Conservation (phyloP, 106 monocot genomes). For the Platanthera zijinensis region DNA sequence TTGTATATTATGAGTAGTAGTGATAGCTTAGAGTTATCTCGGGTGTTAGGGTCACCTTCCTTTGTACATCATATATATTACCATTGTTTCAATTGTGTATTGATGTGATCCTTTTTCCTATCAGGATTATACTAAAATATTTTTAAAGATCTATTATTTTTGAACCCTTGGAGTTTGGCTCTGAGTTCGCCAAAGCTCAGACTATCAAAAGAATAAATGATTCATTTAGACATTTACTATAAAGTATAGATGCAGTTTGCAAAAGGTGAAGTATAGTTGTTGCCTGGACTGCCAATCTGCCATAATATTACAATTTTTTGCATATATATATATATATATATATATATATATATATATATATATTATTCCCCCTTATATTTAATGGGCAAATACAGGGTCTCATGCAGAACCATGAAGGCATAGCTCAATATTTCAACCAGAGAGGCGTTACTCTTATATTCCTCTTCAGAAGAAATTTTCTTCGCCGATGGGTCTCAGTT, state of each 20-base stretch:
- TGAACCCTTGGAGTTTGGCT: too few relatives aligned
- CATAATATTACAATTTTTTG: not conserved
- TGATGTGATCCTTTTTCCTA: too few relatives aligned
- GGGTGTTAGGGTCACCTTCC: too few relatives aligned
- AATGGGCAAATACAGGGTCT: slow-evolving; percentile 34
- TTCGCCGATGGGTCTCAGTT: slow-evolving; percentile 39
- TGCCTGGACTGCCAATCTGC: not conserved
- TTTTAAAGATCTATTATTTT: too few relatives aligned
- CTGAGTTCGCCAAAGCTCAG: not conserved
- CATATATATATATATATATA: not conserved
- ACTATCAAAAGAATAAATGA: not conserved
- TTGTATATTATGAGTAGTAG: too few relatives aligned
- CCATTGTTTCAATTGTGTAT: too few relatives aligned
- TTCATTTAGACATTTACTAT: not conserved
- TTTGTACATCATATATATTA: too few relatives aligned
- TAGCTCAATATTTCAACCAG: slow-evolving; percentile 47
- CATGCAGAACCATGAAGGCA: slow-evolving; percentile 34
- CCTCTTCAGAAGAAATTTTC: slow-evolving; percentile 27
- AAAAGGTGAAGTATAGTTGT: not conserved
- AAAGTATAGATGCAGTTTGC: not conserved
- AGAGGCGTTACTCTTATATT: slow-evolving; percentile 53
- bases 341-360: not conserved
- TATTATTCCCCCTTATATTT: not conserved
- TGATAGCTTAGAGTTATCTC: too few relatives aligned
- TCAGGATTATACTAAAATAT: too few relatives aligned